phyloP scores from a whole-genome alignment of 306 rosid genomes.

The Citrullus amarus region DNA sequence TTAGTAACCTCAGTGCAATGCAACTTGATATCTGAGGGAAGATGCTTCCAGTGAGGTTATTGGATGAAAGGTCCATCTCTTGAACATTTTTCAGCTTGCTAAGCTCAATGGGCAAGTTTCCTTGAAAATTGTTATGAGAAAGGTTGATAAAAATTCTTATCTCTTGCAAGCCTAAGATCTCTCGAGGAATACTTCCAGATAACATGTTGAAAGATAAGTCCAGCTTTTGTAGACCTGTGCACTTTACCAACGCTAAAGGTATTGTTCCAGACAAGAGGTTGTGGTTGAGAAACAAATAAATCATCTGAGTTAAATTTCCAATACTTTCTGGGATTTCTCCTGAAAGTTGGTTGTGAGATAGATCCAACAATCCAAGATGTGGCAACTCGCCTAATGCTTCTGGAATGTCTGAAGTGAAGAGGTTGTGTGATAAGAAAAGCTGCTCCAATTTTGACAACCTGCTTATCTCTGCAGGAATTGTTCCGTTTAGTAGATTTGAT shows the following conservation, averaged over 20 bases:
- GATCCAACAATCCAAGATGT: slow-evolving; percentile 45
- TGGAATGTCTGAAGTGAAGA: slow-evolving; percentile 30
- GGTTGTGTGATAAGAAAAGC: slow-evolving; percentile 47
- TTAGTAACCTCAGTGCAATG: slow-evolving; percentile 36
- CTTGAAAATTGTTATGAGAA: slow-evolving; percentile 54
- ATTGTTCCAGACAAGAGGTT: slow-evolving; percentile 45
- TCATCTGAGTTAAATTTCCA: slow-evolving; percentile 29
- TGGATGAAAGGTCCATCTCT: slow-evolving; percentile 60
- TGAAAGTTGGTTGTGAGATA: slow-evolving; percentile 38
- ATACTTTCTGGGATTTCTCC: slow-evolving; percentile 42
- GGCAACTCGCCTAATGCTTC: slow-evolving; percentile 21
- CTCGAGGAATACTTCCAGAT: slow-evolving; percentile 40
- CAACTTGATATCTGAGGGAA: slow-evolving; percentile 56
- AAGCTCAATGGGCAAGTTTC: slow-evolving; percentile 47
- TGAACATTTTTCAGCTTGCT: slow-evolving; percentile 53
- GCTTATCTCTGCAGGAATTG: slow-evolving; percentile 29
- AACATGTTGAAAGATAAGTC: slow-evolving; percentile 54
- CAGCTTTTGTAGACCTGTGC: slow-evolving; percentile 40
- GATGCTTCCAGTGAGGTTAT: slow-evolving; percentile 36
- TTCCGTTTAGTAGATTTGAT: slow-evolving; percentile 45
- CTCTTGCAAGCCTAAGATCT: slow-evolving; percentile 35
- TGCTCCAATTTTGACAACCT: slow-evolving; percentile 28
- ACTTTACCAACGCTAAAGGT: slow-evolving; percentile 39
- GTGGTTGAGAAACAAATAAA: slow-evolving; percentile 51
- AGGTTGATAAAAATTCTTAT: slow-evolving; percentile 59